A percentile compares a stretch with the other conserved stretches of the same genome.
These are phyloP conservation scores for Physcomitrium patens DNA, from an alignment of 225 moss, liverwort and hornwort genomes.

Conservation along the genomic window DNA sequence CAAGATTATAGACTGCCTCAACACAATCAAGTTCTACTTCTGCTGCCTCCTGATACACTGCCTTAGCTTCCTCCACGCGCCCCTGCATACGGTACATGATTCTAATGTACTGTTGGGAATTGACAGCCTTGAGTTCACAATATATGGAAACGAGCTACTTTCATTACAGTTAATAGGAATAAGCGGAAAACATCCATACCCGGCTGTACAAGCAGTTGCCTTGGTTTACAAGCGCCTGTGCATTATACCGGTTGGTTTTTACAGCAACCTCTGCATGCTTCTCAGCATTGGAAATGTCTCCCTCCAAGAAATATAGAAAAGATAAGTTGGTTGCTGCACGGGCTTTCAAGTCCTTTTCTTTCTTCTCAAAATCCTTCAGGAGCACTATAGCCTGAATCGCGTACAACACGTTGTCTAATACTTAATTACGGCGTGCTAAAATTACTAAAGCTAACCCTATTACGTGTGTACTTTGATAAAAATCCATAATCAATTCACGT, in stretches of 20 bases:
- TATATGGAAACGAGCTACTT: constrained; percentile 1
- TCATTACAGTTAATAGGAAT: background rate
- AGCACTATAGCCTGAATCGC: constrained; percentile 70
- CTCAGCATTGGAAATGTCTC: constrained; percentile 75
- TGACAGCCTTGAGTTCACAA: background rate
- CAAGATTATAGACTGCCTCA: constrained; percentile 91
- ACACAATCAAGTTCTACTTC: constrained; percentile 74
- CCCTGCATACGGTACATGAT: constrained; percentile 43
- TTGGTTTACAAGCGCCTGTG: constrained; percentile 85
- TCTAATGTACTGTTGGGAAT: constrained; percentile 3
- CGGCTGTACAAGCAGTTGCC: constrained; percentile 80
- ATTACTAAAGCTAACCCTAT: background rate
- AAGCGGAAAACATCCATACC: constrained; percentile 33
- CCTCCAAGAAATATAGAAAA: constrained; percentile 88
- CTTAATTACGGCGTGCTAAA: constrained; percentile 13
- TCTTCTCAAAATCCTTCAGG: constrained; percentile 84
- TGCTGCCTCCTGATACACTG: constrained; percentile 61
- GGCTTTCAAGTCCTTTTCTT: constrained; percentile 87
- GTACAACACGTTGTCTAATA: background rate
- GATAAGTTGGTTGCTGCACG: constrained; percentile 91
- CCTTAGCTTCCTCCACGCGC: constrained; percentile 68
- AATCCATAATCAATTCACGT: background rate
- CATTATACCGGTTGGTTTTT: constrained; percentile 74
- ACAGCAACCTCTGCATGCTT: constrained; percentile 87
- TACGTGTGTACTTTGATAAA: background rate